A percentile compares a stretch with the other conserved stretches of the same genome.
phyloP scores from a whole-genome alignment of 345 rosid species.

The Gossypium mustelinum region DNA sequence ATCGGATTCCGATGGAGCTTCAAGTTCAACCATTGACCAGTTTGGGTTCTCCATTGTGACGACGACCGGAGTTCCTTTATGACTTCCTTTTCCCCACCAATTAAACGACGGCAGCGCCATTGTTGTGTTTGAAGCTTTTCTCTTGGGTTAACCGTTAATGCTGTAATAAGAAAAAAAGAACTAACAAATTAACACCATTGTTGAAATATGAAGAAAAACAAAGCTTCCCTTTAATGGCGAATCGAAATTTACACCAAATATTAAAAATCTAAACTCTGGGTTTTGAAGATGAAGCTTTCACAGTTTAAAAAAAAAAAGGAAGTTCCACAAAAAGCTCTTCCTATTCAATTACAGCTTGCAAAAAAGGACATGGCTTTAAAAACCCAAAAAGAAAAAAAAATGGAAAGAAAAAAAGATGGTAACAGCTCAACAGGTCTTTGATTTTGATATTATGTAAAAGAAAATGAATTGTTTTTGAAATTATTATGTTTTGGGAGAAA shows the following conservation, averaged over 20 bases:
- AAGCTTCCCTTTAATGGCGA: neutral
- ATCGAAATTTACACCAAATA: neutral
- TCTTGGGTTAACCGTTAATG: neutral
- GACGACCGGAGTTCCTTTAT: constrained; percentile 87
- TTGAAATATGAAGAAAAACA: too few species aligned
- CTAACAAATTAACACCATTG: constrained; percentile 43
- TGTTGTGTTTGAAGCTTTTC: constrained; percentile 9
- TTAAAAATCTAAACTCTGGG: neutral
- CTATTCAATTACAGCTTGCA: constrained; percentile 50
- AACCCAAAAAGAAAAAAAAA: neutral
- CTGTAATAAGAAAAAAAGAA: neutral
- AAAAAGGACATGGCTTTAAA: constrained; percentile 12
- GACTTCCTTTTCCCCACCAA: constrained; percentile 75
- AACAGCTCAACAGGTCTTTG: constrained; percentile 76
- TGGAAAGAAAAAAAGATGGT: constrained; percentile 21
- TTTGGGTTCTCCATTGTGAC: constrained; percentile 97
- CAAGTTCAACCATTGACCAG: constrained; percentile 96
- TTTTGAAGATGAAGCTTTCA: neutral
- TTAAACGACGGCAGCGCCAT: constrained; percentile 79
- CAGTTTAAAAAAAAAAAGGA: neutral
- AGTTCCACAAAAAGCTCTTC: constrained; percentile 19
- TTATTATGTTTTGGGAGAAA: neutral
- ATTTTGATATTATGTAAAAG: constrained; percentile 10
- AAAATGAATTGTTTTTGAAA: too few species aligned
- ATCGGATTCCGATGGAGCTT: constrained; percentile 71